Evolutionary conservation across 176 grass and related monocot species (phyloP).

Genomic region (Hordeum marinum): DNA sequence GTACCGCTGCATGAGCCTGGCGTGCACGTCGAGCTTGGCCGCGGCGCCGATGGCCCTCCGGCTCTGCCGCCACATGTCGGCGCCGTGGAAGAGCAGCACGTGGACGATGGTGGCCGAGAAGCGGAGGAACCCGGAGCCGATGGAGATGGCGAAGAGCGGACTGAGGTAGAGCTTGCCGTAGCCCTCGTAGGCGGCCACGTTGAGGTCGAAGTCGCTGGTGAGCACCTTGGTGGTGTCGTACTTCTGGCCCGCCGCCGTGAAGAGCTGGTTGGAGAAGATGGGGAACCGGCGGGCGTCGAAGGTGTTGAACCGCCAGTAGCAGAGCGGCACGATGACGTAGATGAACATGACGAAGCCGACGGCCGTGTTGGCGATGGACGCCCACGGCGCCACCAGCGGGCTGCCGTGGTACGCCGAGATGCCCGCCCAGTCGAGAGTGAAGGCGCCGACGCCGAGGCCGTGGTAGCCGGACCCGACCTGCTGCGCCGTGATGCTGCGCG

Average conservation of each 20-base stretch:
- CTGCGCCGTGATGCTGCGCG: conserved; percentile 84
- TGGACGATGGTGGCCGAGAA: conserved; percentile 88
- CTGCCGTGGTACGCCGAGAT: conserved; percentile 98
- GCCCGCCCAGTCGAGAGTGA: conserved; percentile 94
- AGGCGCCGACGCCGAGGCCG: conserved; percentile 80
- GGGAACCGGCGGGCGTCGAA: conserved; percentile 85
- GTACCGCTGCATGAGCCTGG: conserved; percentile 83
- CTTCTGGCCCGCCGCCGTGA: conserved; percentile 60
- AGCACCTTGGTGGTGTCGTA: conserved; percentile 95
- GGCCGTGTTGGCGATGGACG: conserved; percentile 87
- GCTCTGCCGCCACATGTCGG: conserved; percentile 94
- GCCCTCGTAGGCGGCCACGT: conserved; percentile 73
- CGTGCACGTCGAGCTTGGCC: conserved; percentile 69
- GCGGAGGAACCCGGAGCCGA: conserved; percentile 89
- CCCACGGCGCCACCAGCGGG: conserved; percentile 87
- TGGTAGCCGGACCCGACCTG: conserved; percentile 92
- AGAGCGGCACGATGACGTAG: conserved; percentile 87
- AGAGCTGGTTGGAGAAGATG: conserved; percentile 97
- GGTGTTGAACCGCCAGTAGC: conserved; percentile 94
- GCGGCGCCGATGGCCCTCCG: conserved; percentile 53
- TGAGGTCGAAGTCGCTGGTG: conserved; percentile 75
- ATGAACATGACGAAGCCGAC: conserved; percentile 93
- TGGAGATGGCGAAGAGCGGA: conserved; percentile 94
- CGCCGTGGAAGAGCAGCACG: conserved; percentile 85
- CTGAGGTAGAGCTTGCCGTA: conserved; percentile 97